phyloP scores from a whole-genome alignment of 148 eudicot species.

The Vaccinium vitisidaea region DNA sequence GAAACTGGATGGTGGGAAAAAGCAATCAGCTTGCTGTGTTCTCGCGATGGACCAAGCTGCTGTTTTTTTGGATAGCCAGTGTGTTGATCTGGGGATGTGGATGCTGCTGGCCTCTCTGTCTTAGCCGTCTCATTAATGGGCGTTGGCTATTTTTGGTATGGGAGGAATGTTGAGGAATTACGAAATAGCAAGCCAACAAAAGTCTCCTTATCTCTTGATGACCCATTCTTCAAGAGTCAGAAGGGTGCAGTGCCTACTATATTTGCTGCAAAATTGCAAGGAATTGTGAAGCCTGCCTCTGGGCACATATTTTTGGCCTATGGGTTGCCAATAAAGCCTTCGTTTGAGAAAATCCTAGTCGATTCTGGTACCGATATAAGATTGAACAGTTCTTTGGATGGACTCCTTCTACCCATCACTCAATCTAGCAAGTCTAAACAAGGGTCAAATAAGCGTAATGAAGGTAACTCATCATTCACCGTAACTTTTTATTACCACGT shows the following conservation, averaged over 20 bases:
- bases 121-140: slow-evolving; percentile 87
- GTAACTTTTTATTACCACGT: not conserved
- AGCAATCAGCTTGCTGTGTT: slow-evolving; percentile 60
- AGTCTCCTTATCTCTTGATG: slow-evolving; percentile 47
- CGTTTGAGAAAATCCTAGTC: slow-evolving; percentile 74
- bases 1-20: slow-evolving; percentile 81
- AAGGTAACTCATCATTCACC: slow-evolving; percentile 45
- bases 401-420: slow-evolving; percentile 63
- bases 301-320: slow-evolving; percentile 68
- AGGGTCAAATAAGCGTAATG: slow-evolving; percentile 38
- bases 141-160: slow-evolving; percentile 81
- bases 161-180: slow-evolving; percentile 60
- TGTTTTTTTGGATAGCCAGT: slow-evolving; percentile 63
- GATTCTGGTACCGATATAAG: slow-evolving; percentile 59
- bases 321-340: slow-evolving; percentile 76
- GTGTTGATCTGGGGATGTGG: slow-evolving; percentile 40
- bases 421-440: slow-evolving; percentile 62
- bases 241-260: slow-evolving; percentile 57
- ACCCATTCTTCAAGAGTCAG: slow-evolving; percentile 35
- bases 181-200: slow-evolving; percentile 65
- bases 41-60: slow-evolving; percentile 97
- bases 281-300: slow-evolving; percentile 38
- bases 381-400: slow-evolving; percentile 54
- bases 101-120: slow-evolving; percentile 51
- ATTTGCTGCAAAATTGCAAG: slow-evolving; percentile 74